Percentiles rank a stretch among this genome's conserved stretches.
Conservation (phyloP, 78 protist genomes). For the Dictyostelium intermedium region DNA sequence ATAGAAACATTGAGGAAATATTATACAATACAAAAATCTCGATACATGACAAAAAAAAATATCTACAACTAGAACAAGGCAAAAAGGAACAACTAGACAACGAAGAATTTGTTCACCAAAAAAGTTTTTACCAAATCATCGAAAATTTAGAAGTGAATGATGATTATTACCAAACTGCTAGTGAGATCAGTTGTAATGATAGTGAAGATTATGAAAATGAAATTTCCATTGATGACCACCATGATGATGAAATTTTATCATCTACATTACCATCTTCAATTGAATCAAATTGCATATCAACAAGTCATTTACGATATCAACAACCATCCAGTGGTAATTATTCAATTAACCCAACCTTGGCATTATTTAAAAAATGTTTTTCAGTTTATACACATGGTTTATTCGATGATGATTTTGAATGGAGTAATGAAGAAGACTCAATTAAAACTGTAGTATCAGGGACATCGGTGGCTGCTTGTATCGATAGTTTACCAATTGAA, state of each 20-base stretch:
- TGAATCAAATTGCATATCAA: neutral
- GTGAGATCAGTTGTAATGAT: neutral
- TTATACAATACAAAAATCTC: neutral
- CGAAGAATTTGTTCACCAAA: too few species aligned
- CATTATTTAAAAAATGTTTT: neutral
- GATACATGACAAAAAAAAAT: neutral
- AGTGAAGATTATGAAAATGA: neutral
- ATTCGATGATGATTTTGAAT: neutral
- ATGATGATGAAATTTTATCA: too few species aligned
- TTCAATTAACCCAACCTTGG: neutral
- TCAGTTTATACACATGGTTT: neutral
- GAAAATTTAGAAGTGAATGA: neutral
- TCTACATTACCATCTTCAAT: neutral
- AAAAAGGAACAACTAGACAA: neutral
- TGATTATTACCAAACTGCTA: neutral
- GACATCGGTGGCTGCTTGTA: neutral
- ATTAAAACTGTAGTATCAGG: neutral
- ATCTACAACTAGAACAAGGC: neutral
- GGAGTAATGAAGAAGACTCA: neutral
- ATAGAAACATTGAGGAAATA: neutral
- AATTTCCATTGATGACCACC: neutral
- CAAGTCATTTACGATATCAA: neutral
- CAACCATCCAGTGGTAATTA: neutral
- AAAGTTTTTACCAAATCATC: neutral
- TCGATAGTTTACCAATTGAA: neutral